phyloP scores from a whole-genome alignment of 176 grass and related monocot genomes.

The Carex parvula region DNA sequence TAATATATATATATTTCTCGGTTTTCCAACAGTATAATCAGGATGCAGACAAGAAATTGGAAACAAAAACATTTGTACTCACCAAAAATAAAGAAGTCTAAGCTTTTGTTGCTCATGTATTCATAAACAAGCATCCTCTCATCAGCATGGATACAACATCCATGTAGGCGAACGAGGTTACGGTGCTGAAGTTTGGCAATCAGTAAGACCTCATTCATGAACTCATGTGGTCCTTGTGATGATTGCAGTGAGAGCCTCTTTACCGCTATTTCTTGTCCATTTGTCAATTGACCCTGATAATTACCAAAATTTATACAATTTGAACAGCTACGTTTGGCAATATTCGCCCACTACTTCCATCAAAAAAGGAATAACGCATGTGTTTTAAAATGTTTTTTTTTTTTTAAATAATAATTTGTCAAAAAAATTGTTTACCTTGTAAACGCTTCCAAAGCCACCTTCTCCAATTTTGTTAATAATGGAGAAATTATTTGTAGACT shows the following conservation, averaged over 20 bases:
- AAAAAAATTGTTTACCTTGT: slow-evolving; percentile 37
- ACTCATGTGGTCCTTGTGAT: slow-evolving; percentile 30
- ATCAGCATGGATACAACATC: slow-evolving; percentile 39
- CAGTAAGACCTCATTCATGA: slow-evolving; percentile 57
- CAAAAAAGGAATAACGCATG: not conserved
- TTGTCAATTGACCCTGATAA: slow-evolving; percentile 35
- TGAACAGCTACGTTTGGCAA: not conserved
- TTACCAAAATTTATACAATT: not conserved
- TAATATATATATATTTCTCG: not conserved
- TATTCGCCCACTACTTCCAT: not conserved
- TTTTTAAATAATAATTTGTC: not conserved
- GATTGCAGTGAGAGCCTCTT: slow-evolving; percentile 42
- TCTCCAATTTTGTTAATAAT: slow-evolving; percentile 37
- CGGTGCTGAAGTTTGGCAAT: slow-evolving; percentile 59
- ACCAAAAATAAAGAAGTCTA: slow-evolving; percentile 52
- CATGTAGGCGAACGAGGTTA: slow-evolving; percentile 45
- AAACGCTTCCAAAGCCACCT: slow-evolving; percentile 52
- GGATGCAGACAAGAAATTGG: not conserved
- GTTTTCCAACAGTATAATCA: not conserved
- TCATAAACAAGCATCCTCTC: slow-evolving; percentile 59
- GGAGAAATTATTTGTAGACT: slow-evolving; percentile 48
- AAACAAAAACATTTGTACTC: not conserved
- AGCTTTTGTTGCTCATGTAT: slow-evolving; percentile 57
- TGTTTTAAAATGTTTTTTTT: not conserved
- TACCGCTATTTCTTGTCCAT: slow-evolving; percentile 47